These are phyloP conservation scores for Lunularia cruciata DNA, from an alignment of 225 moss, liverwort and hornwort genomes.

Conservation along the genomic window DNA sequence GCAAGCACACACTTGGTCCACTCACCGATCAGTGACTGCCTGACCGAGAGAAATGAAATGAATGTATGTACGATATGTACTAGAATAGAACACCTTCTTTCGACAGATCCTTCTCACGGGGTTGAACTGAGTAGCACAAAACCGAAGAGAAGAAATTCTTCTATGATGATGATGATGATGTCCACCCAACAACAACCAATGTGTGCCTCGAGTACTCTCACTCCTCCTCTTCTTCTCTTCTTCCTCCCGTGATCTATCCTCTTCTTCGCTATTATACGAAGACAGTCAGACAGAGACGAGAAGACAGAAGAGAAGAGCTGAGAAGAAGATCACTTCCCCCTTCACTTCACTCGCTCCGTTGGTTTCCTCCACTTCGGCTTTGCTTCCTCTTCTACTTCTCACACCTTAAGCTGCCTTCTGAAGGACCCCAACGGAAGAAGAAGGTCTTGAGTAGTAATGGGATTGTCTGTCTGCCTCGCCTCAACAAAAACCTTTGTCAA, in stretches of 20 bases:
- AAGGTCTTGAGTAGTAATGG: neutral
- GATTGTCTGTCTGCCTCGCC: constrained; percentile 20
- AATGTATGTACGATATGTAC: no score
- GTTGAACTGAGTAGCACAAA: no score
- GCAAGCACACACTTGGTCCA: neutral
- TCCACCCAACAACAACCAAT: no score
- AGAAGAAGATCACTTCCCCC: constrained; percentile 2
- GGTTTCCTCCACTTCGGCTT: neutral
- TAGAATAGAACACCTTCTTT: no score
- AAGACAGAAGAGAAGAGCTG: constrained; percentile 1
- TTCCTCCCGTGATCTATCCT: neutral
- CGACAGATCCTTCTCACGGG: no score
- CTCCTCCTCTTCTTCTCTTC: neutral
- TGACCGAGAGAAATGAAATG: no score
- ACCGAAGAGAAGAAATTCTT: no score
- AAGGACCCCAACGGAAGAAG: neutral
- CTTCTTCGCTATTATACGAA: no score
- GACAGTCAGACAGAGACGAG: neutral
- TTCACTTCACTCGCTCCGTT: constrained; percentile 4
- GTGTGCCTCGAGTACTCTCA: no score
- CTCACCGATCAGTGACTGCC: no score
- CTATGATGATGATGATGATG: no score
- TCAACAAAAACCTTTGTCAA: constrained; percentile 15
- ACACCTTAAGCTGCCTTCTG: neutral
- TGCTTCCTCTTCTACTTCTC: neutral